phyloP scores from a whole-genome alignment of 164 flowering plant genomes.

The Stephania japonica region DNA sequence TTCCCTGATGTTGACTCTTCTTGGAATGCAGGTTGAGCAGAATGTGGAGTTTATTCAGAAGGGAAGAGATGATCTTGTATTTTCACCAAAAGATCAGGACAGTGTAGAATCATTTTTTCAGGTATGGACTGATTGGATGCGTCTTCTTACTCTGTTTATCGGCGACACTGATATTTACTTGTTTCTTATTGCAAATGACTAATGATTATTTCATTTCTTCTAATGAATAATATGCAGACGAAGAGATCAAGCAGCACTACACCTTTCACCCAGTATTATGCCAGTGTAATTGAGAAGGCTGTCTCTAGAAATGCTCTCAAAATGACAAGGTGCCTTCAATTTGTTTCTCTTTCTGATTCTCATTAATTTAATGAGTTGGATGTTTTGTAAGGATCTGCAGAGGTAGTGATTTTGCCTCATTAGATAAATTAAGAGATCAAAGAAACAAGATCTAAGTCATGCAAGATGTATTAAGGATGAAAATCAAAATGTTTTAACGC shows the following conservation, averaged over 20 bases:
- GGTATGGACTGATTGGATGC: slow-evolving; percentile 34
- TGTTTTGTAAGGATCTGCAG: background rate
- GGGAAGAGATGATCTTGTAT: slow-evolving; percentile 76
- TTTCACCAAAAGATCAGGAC: slow-evolving; percentile 76
- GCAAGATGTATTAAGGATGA: background rate
- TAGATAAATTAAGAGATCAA: background rate
- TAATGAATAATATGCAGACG: slow-evolving; percentile 15
- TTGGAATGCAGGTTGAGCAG: slow-evolving; percentile 57
- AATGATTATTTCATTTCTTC: background rate
- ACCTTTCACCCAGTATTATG: slow-evolving; percentile 26
- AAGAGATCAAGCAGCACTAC: slow-evolving; percentile 14
- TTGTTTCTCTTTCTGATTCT: background rate
- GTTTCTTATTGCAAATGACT: background rate
- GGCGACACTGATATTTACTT: background rate
- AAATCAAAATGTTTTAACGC: background rate
- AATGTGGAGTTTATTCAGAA: slow-evolving; percentile 69
- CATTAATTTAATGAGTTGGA: background rate
- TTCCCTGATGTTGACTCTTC: background rate
- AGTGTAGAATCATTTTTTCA: slow-evolving; percentile 73
- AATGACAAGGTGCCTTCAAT: slow-evolving; percentile 16
- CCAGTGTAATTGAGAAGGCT: slow-evolving; percentile 17
- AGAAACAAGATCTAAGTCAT: background rate
- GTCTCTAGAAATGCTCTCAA: slow-evolving; percentile 1
- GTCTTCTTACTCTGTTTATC: background rate
- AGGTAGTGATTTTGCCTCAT: background rate